Percentiles rank a stretch among this genome's conserved stretches.
These are phyloP conservation scores for Eucalyptus erythrocorys DNA, from an alignment of 345 rosid genomes.

Conservation along the genomic window DNA sequence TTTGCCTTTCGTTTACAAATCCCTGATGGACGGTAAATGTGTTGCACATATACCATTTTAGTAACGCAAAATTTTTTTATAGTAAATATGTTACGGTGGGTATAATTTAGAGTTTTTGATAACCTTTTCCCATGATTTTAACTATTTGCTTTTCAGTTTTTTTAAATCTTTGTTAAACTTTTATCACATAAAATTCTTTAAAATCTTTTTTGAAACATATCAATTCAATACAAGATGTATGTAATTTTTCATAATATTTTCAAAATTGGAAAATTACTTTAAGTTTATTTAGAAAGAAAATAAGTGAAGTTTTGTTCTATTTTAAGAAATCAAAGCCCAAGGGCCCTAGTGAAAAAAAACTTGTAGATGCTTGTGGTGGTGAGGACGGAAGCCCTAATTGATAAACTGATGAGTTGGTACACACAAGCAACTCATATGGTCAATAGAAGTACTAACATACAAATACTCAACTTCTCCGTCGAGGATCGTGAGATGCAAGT, in stretches of 20 bases:
- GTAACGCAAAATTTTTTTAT: fast-evolving
- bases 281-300: neutral
- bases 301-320: slow-evolving; percentile 4
- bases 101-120: neutral
- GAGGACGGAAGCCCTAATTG: neutral
- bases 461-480: neutral
- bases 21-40: fast-evolving
- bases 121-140: neutral
- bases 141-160: neutral
- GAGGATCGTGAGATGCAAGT: neutral
- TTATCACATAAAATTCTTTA: neutral
- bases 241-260: neutral
- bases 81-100: neutral
- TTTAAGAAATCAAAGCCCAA: neutral
- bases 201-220: neutral
- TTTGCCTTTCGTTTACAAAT: neutral
- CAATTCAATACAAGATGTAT: neutral
- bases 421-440: neutral
- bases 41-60: neutral
- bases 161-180: too few species aligned
- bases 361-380: neutral
- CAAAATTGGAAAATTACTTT: neutral
- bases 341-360: neutral
- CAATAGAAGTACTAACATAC: neutral
- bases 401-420: too few species aligned